Evolutionary conservation across 1,139 yeast genomes (phyloP), one percentile per base, ranked within the genome.

Genomic region (Zygotorulaspora mrakii): DNA sequence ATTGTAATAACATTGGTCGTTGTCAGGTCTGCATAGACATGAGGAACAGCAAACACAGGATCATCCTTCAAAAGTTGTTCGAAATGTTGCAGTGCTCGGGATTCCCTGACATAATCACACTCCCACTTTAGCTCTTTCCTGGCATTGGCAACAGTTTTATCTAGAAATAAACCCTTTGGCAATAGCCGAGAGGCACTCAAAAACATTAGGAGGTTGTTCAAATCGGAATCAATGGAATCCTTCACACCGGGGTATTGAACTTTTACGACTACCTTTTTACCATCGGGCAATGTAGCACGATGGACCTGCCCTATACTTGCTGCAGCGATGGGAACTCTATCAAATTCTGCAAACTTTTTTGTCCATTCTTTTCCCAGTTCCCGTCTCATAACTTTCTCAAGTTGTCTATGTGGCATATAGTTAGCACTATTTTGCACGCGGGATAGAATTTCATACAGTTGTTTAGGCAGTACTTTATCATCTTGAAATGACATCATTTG

Each of bases 221-320:
- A 73, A 64, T 91, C 99, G 2, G 95, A 84, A 61, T 91, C 97
- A 54, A 91, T 94, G 9, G 94, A 82, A 49, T 83, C 79, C 16
- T 84, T 94, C 9, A 91, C 97, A n/a, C 98, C 98, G 0, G 99
- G 99, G 56, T 91, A 91, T 62, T 91, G 99, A 3, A 91, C 88
- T 59, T 91, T 91, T 10, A 91, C 95, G n/a, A 94, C 98, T 20
- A 89, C 96, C 22, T 77, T 77, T 47, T 76, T 74, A 23, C 75
- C 77, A 24, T 63, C 62, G 8, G 65, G 70, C 14, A 94, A 71
- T 8, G 77, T 80, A 1, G 95, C 98, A 33, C 72, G 73, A 64
- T 91, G 98, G 3, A 91, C 98, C 64, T 91, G 97, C 2, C 98
- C 97, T 53, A 91, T 91, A 3, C 96, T 86, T 1, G 98, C 98